phyloP scores from a whole-genome alignment of 169 alveolate genomes.

The Babesia ovata region DNA sequence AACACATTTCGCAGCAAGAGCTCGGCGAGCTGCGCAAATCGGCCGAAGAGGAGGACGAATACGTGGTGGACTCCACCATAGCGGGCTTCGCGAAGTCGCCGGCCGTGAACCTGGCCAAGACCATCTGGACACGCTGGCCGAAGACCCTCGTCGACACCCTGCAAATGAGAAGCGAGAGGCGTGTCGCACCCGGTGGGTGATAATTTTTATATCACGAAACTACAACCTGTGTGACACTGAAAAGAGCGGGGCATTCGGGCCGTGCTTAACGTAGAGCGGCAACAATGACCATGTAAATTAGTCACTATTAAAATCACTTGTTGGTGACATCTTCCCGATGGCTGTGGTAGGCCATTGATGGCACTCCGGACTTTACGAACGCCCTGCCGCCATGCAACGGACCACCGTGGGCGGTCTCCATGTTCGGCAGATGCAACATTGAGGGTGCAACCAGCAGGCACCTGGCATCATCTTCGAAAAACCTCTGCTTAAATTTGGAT shows the following conservation, averaged over 20 bases:
- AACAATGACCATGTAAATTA: neutral
- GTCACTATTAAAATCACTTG: neutral
- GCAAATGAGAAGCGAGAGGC: neutral
- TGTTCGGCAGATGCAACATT: conserved; percentile 5
- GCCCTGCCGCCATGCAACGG: conserved; percentile 39
- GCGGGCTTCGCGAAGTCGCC: conserved; percentile 25
- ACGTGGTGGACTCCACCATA: conserved; percentile 33
- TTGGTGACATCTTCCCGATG: neutral
- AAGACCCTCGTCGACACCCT: conserved; percentile 23
- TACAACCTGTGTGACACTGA: neutral
- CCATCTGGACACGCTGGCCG: conserved; percentile 64
- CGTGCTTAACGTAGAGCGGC: neutral
- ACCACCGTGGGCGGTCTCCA: conserved; percentile 19
- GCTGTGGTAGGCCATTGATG: conserved; percentile 34
- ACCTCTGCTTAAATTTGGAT: conserved; percentile 22
- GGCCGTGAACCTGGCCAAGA: conserved; percentile 27
- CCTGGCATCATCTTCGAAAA: conserved; percentile 15
- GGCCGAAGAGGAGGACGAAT: neutral
- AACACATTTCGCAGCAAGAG: neutral
- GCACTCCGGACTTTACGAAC: conserved; percentile 34
- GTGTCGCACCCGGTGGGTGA: neutral
- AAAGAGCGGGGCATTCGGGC: neutral
- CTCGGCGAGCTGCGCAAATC: neutral
- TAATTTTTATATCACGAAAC: neutral
- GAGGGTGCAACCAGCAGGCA: conserved; percentile 40